Conservation (phyloP, 2,329 filamentous ascomycete species). For the Ophiostoma fasciatum region DNA sequence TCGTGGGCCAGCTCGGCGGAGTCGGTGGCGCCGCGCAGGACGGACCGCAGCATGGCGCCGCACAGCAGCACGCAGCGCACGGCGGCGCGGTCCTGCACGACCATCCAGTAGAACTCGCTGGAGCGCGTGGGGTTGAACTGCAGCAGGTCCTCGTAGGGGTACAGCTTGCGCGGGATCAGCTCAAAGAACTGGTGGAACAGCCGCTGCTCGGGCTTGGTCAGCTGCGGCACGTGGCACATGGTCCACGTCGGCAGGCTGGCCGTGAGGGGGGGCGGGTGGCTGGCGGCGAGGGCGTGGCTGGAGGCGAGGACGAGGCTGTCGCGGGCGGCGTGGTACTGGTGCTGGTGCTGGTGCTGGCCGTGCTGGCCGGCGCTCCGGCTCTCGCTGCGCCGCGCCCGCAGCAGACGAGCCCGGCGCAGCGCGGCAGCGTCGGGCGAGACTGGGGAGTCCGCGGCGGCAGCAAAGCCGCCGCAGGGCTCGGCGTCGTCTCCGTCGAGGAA, state of each 20-base stretch:
- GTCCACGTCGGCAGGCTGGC: constrained; percentile 9
- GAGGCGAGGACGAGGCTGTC: too few relatives aligned
- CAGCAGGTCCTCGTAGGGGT: constrained; percentile 20
- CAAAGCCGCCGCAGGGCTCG: too few relatives aligned
- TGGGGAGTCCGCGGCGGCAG: not conserved
- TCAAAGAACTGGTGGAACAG: constrained; percentile 17
- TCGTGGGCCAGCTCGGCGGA: constrained; percentile 11
- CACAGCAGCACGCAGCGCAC: constrained; percentile 19
- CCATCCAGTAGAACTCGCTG: constrained; percentile 15
- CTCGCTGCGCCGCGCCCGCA: too few relatives aligned
- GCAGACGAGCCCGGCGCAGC: too few relatives aligned
- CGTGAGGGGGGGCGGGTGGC: constrained; percentile 5
- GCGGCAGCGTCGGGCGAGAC: too few relatives aligned
- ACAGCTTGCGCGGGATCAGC: constrained; percentile 17
- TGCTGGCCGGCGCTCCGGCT: too few relatives aligned
- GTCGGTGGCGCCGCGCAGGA: constrained; percentile 11
- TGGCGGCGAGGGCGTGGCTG: constrained; percentile 1
- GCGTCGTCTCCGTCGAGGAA: too few relatives aligned
- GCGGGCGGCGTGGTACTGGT: too few relatives aligned
- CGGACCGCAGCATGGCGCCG: constrained; percentile 15
- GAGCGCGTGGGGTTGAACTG: constrained; percentile 17
- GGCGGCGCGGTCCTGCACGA: constrained; percentile 15
- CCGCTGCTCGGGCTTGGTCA: constrained; percentile 15
- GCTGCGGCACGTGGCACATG: constrained; percentile 9
- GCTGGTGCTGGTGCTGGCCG: too few relatives aligned